Evolutionary conservation across 805 yeast species (phyloP).

Genomic region (Saccharomycopsis selenospora): DNA sequence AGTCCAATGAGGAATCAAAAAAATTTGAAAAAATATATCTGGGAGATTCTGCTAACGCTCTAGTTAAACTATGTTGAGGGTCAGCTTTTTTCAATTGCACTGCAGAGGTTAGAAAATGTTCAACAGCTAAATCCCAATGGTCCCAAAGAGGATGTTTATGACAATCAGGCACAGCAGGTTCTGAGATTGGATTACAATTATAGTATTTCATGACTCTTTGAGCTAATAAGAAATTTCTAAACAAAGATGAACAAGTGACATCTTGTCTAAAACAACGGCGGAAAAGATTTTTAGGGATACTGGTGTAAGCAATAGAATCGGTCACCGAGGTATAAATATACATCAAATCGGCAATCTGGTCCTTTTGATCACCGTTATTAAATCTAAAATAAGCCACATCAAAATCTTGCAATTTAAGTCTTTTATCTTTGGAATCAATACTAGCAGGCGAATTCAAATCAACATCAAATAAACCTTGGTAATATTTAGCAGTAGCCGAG

Average conservation of each 20-base stretch:
- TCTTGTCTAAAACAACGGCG: slow-evolving; percentile 91
- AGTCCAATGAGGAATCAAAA: slow-evolving; percentile 93
- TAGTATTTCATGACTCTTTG: slow-evolving; percentile 89
- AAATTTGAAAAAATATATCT: slow-evolving; percentile 83
- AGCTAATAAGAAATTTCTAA: slow-evolving; percentile 86
- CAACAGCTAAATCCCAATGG: slow-evolving; percentile 95
- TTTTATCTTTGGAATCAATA: slow-evolving; percentile 22
- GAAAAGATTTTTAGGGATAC: slow-evolving; percentile 79
- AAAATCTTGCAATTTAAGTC: slow-evolving; percentile 34
- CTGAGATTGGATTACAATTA: slow-evolving; percentile 90
- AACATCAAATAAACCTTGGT: slow-evolving; percentile 33
- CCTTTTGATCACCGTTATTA: slow-evolving; percentile 81
- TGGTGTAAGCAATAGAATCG: slow-evolving; percentile 97
- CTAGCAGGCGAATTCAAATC: slow-evolving; percentile 21
- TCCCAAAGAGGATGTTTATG: slow-evolving; percentile 93
- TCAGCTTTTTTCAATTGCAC: slow-evolving; percentile 35
- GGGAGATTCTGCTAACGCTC: slow-evolving; percentile 26
- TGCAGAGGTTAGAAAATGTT: slow-evolving; percentile 77
- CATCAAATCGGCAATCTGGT: slow-evolving; percentile 91
- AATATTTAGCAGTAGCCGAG: slow-evolving; percentile 45
- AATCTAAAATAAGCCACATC: slow-evolving; percentile 62
- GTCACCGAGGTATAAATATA: slow-evolving; percentile 98
- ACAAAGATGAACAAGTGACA: slow-evolving; percentile 91
- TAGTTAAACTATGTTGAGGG: slow-evolving; percentile 7
- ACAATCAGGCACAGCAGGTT: slow-evolving; percentile 83